Conservation (phyloP, 352 stramenopile species). For the Phytophthora idaei region DNA sequence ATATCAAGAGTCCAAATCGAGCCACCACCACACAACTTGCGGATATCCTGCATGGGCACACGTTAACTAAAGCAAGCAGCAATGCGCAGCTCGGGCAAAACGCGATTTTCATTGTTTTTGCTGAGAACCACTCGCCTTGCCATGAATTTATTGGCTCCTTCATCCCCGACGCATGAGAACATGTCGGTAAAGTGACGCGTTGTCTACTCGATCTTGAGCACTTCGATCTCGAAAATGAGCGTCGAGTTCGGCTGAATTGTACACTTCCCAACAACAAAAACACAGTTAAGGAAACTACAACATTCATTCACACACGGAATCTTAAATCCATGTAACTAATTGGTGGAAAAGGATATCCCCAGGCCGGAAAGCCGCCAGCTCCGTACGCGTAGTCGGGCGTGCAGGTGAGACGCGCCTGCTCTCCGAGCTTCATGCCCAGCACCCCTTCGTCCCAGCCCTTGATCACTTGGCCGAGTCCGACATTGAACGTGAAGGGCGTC, state of each 20-base stretch:
- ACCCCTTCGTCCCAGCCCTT: slow-evolving; percentile 96
- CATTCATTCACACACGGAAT: background rate
- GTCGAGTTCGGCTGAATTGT: slow-evolving; percentile 93
- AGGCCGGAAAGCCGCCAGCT: slow-evolving; percentile 89
- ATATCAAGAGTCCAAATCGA: no score
- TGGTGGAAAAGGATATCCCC: slow-evolving; percentile 83
- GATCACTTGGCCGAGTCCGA: slow-evolving; percentile 94
- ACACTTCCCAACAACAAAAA: slow-evolving; percentile 27
- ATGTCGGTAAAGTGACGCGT: background rate
- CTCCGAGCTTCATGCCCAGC: slow-evolving; percentile 84
- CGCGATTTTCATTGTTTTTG: no score
- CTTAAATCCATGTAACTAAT: slow-evolving; percentile 19
- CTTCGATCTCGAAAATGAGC: slow-evolving; percentile 93
- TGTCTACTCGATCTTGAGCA: slow-evolving; percentile 77
- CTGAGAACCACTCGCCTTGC: no score
- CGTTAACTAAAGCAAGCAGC: no score
- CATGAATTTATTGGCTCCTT: background rate
- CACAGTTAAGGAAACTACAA: slow-evolving; percentile 46
- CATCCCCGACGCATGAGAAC: slow-evolving; percentile 2
- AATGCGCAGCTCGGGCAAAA: no score
- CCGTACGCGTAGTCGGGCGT: slow-evolving; percentile 97
- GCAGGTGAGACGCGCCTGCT: slow-evolving; percentile 92
- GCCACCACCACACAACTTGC: no score
- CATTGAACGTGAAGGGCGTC: slow-evolving; percentile 92
- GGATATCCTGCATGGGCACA: no score